Evolutionary conservation across 2,329 filamentous ascomycete species (phyloP).

Genomic region (Periconia macrospinosa): DNA sequence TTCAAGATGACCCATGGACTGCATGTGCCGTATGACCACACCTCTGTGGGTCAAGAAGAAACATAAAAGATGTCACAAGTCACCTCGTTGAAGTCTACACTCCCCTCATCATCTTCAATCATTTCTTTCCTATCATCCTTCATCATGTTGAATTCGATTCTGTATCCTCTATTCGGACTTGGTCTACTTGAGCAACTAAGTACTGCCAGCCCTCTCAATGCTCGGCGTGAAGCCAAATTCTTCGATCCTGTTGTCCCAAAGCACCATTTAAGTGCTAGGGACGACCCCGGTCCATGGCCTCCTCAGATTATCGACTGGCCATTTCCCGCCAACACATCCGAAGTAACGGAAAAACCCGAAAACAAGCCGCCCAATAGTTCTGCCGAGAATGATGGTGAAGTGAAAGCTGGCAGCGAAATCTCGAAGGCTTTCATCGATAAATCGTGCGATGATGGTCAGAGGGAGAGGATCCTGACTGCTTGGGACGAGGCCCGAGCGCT

Average conservation of each 20-base stretch:
- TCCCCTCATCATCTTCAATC: neutral
- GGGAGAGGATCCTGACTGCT: neutral
- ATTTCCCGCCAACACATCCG: slow-evolving; percentile 1
- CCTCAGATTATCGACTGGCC: neutral
- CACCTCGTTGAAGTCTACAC: neutral
- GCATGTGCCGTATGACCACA: neutral
- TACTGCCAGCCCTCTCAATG: neutral
- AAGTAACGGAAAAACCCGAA: neutral
- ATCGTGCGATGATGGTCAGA: neutral
- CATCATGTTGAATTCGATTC: neutral
- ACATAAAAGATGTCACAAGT: neutral
- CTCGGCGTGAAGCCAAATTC: neutral
- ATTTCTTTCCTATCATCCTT: neutral
- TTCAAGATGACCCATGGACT: too few relatives aligned
- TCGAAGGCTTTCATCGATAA: neutral
- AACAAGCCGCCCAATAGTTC: neutral
- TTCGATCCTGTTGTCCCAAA: neutral
- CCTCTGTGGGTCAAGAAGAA: neutral
- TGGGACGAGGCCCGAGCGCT: neutral
- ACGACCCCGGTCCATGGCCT: neutral
- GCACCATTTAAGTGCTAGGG: neutral
- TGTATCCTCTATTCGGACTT: neutral
- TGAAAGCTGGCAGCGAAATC: neutral
- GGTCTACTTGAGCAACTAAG: slow-evolving; percentile 1
- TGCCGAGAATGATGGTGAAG: neutral